Percentiles rank a stretch among this genome's conserved stretches.
These are phyloP conservation scores for Chytriomyces hyalinus DNA, from an alignment of 192 early-diverging fungal species.

Conservation along the genomic window DNA sequence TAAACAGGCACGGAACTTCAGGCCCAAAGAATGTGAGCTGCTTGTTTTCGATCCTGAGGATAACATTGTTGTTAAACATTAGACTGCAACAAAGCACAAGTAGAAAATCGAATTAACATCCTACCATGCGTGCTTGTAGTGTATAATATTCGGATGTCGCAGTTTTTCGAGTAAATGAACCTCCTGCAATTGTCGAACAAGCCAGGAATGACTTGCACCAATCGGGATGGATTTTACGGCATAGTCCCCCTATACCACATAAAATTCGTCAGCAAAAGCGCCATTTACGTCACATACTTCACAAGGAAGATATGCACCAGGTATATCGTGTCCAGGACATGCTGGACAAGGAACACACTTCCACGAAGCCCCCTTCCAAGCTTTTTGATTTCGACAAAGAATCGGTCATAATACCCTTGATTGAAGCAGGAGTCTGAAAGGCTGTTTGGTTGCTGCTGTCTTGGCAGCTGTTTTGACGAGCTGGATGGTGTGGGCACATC, in stretches of 20 bases:
- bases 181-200: slow-evolving; percentile 90
- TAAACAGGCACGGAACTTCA: slow-evolving; percentile 90
- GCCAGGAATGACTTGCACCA: slow-evolving; percentile 88
- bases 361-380: slow-evolving; percentile 90
- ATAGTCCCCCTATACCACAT: slow-evolving; percentile 67
- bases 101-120: slow-evolving; percentile 71
- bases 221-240: slow-evolving; percentile 95
- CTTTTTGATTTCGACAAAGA: slow-evolving; percentile 87
- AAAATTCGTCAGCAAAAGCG: neutral
- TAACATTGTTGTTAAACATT: slow-evolving; percentile 73
- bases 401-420: slow-evolving; percentile 93
- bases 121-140: slow-evolving; percentile 96
- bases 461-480: neutral
- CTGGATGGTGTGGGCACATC: neutral
- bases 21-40: slow-evolving; percentile 79
- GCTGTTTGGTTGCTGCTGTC: neutral
- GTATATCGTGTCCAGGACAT: slow-evolving; percentile 38
- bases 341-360: slow-evolving; percentile 86
- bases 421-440: slow-evolving; percentile 65
- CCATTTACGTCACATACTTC: neutral
- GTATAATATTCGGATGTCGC: slow-evolving; percentile 89
- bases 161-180: slow-evolving; percentile 90
- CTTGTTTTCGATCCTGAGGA: slow-evolving; percentile 73
- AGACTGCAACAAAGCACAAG: neutral
- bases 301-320: neutral